A percentile compares a stretch with the other conserved stretches of the same genome.
phyloP scores from a whole-genome alignment of 306 rosid species.

The Cicer arietinum region DNA sequence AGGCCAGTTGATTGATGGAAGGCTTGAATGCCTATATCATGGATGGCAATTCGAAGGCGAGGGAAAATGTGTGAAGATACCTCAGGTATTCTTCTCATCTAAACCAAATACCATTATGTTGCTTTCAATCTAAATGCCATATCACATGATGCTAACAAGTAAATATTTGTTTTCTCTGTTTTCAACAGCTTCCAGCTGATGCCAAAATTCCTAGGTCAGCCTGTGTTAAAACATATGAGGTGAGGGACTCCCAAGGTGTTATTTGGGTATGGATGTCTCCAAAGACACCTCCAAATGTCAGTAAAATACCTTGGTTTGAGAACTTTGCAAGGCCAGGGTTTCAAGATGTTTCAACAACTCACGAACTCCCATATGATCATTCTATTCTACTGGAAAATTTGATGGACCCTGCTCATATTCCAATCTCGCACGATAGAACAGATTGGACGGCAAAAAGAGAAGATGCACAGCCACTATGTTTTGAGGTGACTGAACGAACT shows the following conservation, averaged over 20 bases:
- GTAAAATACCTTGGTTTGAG: constrained; percentile 87
- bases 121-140: neutral
- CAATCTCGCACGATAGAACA: constrained; percentile 95
- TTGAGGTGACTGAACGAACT: constrained; percentile 78
- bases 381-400: constrained; percentile 93
- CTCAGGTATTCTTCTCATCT: constrained; percentile 65
- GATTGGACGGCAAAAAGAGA: constrained; percentile 87
- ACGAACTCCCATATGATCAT: constrained; percentile 98
- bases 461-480: constrained; percentile 77
- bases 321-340: constrained; percentile 87
- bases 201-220: constrained; percentile 91
- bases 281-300: constrained; percentile 64
- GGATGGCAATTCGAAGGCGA: constrained; percentile 98
- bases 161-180: constrained; percentile 13
- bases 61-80: constrained; percentile 96
- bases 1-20: constrained; percentile 94
- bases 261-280: constrained; percentile 99
- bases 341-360: constrained; percentile 74
- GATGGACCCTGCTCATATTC: constrained; percentile 97
- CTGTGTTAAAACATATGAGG: constrained; percentile 77
- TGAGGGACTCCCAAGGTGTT: constrained; percentile 91
- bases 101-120: neutral
- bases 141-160: constrained; percentile 16
- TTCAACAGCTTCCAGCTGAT: constrained; percentile 80
- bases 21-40: constrained; percentile 88